Evolutionary conservation across 495 filamentous ascomycete species (phyloP).

Genomic region (Aspergillus cavernicola): DNA sequence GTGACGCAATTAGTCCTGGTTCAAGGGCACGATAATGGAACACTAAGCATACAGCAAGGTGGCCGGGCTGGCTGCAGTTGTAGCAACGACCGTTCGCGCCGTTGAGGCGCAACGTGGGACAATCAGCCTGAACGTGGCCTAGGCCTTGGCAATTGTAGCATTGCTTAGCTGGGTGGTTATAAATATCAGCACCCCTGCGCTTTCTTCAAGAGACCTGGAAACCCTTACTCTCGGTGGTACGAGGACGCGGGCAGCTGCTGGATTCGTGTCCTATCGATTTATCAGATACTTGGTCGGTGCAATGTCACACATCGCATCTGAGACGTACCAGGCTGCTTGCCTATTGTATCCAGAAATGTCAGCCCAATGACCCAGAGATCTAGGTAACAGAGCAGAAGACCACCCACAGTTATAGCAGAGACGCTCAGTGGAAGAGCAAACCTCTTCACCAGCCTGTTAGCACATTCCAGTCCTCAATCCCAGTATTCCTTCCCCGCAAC

Average conservation of each 20-base stretch:
- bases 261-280: slow-evolving; percentile 82
- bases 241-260: slow-evolving; percentile 90
- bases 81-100: slow-evolving; percentile 90
- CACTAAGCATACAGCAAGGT: slow-evolving; percentile 64
- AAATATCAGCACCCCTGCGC: slow-evolving; percentile 25
- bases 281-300: slow-evolving; percentile 30
- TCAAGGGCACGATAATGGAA: not conserved
- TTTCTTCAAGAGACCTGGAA: slow-evolving; percentile 1
- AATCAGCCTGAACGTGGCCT: slow-evolving; percentile 98
- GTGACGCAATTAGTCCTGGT: not conserved
- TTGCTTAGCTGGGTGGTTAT: slow-evolving; percentile 69
- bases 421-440: slow-evolving; percentile 92
- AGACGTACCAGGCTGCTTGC: slow-evolving; percentile 77
- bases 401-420: slow-evolving; percentile 98
- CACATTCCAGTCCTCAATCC: slow-evolving; percentile 5
- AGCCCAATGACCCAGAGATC: slow-evolving; percentile 14
- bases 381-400: slow-evolving; percentile 10
- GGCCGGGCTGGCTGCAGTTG: slow-evolving; percentile 87
- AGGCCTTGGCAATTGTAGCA: slow-evolving; percentile 99
- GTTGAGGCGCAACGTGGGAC: slow-evolving; percentile 91
- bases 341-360: slow-evolving; percentile 36
- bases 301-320: slow-evolving; percentile 12
- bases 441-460: slow-evolving; percentile 55
- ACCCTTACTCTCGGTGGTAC: slow-evolving; percentile 83
- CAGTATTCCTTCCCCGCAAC: slow-evolving; percentile 23